phyloP scores from a whole-genome alignment of 805 yeast genomes.

The Saturnispora dispora region DNA sequence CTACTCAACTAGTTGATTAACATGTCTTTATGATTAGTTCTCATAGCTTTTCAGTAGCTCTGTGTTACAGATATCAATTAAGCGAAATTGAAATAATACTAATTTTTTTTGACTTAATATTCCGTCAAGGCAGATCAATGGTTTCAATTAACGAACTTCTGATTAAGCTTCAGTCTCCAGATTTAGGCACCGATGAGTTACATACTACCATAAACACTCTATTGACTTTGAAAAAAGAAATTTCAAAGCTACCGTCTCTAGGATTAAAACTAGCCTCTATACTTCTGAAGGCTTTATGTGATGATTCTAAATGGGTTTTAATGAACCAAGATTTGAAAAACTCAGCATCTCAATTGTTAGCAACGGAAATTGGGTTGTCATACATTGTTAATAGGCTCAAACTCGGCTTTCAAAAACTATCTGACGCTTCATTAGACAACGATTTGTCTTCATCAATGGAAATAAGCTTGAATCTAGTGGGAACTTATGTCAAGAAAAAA shows the following conservation, averaged over 20 bases:
- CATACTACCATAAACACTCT: background rate
- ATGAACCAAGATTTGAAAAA: constrained; percentile 6
- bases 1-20: too few relatives aligned
- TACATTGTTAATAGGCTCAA: constrained; percentile 11
- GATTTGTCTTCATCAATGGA: background rate
- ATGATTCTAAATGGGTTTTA: constrained; percentile 7
- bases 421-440: background rate
- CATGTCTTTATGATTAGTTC: too few relatives aligned
- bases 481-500: background rate
- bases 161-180: background rate
- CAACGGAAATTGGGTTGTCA: constrained; percentile 19
- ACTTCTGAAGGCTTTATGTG: background rate
- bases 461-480: background rate
- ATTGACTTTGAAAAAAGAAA: background rate
- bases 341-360: constrained; percentile 8
- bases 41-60: too few relatives aligned
- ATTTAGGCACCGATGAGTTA: background rate
- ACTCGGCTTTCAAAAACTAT: background rate
- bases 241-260: background rate
- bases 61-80: too few relatives aligned
- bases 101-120: background rate
- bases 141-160: background rate
- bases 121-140: background rate
- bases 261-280: background rate
- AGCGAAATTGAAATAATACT: background rate